These are phyloP conservation scores for Hypoxylon crocopeplum DNA, from an alignment of 495 filamentous ascomycete genomes.

Conservation along the genomic window DNA sequence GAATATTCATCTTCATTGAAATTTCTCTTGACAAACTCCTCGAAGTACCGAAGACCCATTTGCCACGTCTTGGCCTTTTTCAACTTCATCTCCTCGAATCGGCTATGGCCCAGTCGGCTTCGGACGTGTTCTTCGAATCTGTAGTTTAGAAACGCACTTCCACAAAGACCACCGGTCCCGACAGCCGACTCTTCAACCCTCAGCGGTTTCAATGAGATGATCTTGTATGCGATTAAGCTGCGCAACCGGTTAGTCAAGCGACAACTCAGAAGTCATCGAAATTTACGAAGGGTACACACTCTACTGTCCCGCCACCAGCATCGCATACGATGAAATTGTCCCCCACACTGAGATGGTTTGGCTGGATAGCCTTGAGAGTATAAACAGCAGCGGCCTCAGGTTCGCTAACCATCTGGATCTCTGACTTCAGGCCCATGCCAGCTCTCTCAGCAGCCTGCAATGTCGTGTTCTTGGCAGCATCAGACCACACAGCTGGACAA, in stretches of 20 bases:
- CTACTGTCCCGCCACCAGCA: slow-evolving; percentile 79
- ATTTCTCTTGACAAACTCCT: slow-evolving; percentile 73
- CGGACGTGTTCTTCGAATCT: slow-evolving; percentile 72
- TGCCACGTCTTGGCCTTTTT: slow-evolving; percentile 71
- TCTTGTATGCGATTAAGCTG: slow-evolving; percentile 72
- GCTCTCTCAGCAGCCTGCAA: slow-evolving; percentile 69
- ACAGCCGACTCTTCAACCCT: slow-evolving; percentile 69
- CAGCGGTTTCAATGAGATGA: slow-evolving; percentile 63
- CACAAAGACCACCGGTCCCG: slow-evolving; percentile 70
- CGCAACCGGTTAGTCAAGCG: slow-evolving; percentile 30
- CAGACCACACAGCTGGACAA: slow-evolving; percentile 82
- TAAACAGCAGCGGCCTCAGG: slow-evolving; percentile 81
- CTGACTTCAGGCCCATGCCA: slow-evolving; percentile 65
- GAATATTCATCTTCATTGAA: slow-evolving; percentile 76
- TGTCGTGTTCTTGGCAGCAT: slow-evolving; percentile 73
- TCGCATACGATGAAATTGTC: slow-evolving; percentile 81
- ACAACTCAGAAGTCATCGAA: slow-evolving; percentile 23
- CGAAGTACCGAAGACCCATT: slow-evolving; percentile 73
- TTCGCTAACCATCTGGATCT: slow-evolving; percentile 74
- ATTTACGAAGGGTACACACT: slow-evolving; percentile 45
- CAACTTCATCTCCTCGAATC: slow-evolving; percentile 66
- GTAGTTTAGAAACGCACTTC: slow-evolving; percentile 73
- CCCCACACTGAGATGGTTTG: slow-evolving; percentile 65
- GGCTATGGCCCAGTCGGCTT: slow-evolving; percentile 59
- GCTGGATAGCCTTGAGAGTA: slow-evolving; percentile 70